Evolutionary conservation across 1,284 basidiomycete species (phyloP).

Genomic region (Microbotryum silenes-acaulis): DNA sequence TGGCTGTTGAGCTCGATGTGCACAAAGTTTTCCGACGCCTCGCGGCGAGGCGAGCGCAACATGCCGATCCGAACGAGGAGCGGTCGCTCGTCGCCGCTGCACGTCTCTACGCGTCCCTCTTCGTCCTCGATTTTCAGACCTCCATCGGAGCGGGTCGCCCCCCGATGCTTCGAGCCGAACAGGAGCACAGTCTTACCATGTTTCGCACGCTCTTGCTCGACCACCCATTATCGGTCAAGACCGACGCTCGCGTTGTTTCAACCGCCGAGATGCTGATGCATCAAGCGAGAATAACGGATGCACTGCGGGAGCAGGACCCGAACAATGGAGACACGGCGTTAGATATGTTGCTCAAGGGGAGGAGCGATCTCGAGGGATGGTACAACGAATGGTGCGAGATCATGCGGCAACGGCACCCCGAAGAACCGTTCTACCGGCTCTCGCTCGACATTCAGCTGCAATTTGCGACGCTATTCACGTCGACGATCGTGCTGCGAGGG

Average conservation of each 20-base stretch:
- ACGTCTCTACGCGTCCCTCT: constrained; percentile 81
- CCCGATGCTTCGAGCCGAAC: constrained; percentile 63
- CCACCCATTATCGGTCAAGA: constrained; percentile 79
- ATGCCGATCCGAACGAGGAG: constrained; percentile 55
- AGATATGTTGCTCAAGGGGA: too few relatives aligned
- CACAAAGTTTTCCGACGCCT: constrained; percentile 81
- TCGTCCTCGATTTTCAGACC: constrained; percentile 85
- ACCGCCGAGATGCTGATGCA: constrained; percentile 53
- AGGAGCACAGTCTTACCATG: constrained; percentile 72
- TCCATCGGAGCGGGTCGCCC: constrained; percentile 88
- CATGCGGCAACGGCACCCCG: too few relatives aligned
- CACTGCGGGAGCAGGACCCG: too few relatives aligned
- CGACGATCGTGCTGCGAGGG: too few relatives aligned
- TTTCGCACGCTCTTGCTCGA: constrained; percentile 71
- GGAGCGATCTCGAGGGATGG: too few relatives aligned
- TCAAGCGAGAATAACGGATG: too few relatives aligned
- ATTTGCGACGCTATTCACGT: too few relatives aligned
- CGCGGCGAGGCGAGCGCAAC: constrained; percentile 61
- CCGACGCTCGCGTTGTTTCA: constrained; percentile 88
- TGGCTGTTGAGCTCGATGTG: constrained; percentile 85
- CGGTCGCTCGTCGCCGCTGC: constrained; percentile 67
- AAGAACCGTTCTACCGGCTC: too few relatives aligned
- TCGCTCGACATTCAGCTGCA: too few relatives aligned
- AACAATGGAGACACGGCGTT: too few relatives aligned
- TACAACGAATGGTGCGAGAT: too few relatives aligned